phyloP scores from a whole-genome alignment of 306 rosid species.

The Carpinus viminea region DNA sequence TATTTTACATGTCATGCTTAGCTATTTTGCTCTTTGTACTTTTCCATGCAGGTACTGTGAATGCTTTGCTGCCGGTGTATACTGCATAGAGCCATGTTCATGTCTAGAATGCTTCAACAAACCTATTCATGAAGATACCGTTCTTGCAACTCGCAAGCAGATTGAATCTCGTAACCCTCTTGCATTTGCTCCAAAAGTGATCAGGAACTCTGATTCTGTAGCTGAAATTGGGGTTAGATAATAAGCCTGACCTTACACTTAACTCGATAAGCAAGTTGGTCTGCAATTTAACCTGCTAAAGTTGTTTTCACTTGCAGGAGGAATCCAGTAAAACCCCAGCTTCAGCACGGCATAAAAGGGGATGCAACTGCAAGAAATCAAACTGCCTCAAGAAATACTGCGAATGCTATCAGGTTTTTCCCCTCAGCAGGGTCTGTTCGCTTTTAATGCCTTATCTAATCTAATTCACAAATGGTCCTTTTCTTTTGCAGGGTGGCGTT shows the following conservation, averaged over 20 bases:
- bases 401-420: constrained; percentile 83
- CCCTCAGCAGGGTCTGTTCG: constrained; percentile 15
- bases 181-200: constrained; percentile 96
- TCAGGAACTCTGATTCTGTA: constrained; percentile 54
- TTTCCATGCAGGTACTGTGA: constrained; percentile 72
- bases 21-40: constrained; percentile 1
- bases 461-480: constrained; percentile 37
- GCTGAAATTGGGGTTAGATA: constrained; percentile 72
- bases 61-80: constrained; percentile 93
- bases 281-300: constrained; percentile 7
- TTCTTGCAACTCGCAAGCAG: constrained; percentile 79
- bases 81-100: constrained; percentile 84
- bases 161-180: constrained; percentile 87
- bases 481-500: constrained; percentile 69
- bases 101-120: constrained; percentile 88
- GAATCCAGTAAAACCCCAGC: constrained; percentile 84
- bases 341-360: constrained; percentile 77
- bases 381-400: constrained; percentile 82
- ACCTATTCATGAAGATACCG: constrained; percentile 74
- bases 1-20: too few relatives aligned
- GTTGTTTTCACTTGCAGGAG: constrained; percentile 48
- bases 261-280: constrained; percentile 9
- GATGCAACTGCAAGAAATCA: constrained; percentile 97
- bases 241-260: constrained; percentile 11
- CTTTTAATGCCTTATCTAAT: constrained; percentile 14